Evolutionary conservation across 306 rosid genomes (phyloP), one percentile per base, ranked within the genome.

Genomic region (Rosa chinensis): DNA sequence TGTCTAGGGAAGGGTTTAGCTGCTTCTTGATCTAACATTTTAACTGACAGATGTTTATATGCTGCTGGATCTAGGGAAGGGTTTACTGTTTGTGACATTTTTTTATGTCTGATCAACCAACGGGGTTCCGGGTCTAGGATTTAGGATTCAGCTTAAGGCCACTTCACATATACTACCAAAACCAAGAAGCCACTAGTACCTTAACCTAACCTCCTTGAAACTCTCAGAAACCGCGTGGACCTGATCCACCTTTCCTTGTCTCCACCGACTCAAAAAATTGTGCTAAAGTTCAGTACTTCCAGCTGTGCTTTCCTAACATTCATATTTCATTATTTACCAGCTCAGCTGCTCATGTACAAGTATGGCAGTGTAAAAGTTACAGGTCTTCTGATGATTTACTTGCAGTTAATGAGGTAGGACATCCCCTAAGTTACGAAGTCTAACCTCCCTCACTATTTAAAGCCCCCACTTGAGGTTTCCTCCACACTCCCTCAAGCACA

Each of bases 151-250:
- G n/a, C 21, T 14, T 35, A 13, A 64, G 4, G 72, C 48, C 72
- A 67, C 39, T 32, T 21, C 42, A 35, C 72, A 52, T 47, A 63
- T 56, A 53, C 0, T 35, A 82, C 79, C 85, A 77, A 86, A 85
- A n/a, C 47, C 25, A 75, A 52, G 82, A 78, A 80, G 56, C 76
- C 14, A 49, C 59, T 3, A 12, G 78, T 10, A 59, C 64, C 43
- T 62, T 23, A 4, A 61, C 66, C 66, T 23, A 72, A 16, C 35
- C 35, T 32, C 45, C 58, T 40, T 66, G 64, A 11, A 11, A 23
- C 79, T 45, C 47, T 45, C 82, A 72, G 79, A 72, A 73, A 79
- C 82, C 87, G 78, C 69, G 77, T 82, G 87, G 48, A 61, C 66
- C 82, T 63, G 58, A 74, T 66, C 80, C 77, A 77, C 75, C 17